These are phyloP conservation scores for Trametes cinnabarina DNA, from an alignment of 768 basidiomycete species.

Conservation along the genomic window DNA sequence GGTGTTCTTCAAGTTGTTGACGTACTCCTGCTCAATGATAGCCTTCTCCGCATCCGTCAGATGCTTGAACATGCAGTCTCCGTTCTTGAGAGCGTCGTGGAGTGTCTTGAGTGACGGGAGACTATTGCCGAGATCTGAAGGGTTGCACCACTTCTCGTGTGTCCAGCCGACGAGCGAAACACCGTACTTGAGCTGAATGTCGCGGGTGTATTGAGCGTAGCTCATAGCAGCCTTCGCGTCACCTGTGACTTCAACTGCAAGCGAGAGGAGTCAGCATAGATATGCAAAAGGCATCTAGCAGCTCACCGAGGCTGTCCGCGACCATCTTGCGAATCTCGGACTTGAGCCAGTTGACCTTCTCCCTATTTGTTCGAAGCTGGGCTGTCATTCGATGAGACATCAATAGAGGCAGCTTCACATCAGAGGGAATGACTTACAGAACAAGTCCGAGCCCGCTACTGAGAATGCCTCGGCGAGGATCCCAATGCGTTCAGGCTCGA, in stretches of 20 bases:
- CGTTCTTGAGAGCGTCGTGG: not conserved
- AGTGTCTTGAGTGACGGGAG: no score
- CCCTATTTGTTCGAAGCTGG: not conserved
- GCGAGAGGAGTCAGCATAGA: not conserved
- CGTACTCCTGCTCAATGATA: no score
- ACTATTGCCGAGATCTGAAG: no score
- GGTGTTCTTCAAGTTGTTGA: no score
- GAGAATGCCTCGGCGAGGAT: constrained; percentile 1
- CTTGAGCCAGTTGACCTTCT: constrained; percentile 1
- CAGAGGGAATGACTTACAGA: not conserved
- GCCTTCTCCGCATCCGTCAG: no score
- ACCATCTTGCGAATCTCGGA: not conserved
- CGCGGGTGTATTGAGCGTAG: not conserved
- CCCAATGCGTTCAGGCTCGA: not conserved
- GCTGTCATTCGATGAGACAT: not conserved
- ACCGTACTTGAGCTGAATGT: not conserved
- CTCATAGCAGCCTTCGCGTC: not conserved
- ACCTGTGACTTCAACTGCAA: not conserved
- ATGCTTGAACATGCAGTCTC: no score
- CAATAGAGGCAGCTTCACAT: not conserved
- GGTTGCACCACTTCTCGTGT: no score
- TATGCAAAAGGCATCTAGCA: no score
- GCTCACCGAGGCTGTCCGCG: not conserved
- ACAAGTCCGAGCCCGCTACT: not conserved
- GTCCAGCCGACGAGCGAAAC: not conserved